phyloP scores from a whole-genome alignment of 495 filamentous ascomycete species.

The Aspergillus biplanus region DNA sequence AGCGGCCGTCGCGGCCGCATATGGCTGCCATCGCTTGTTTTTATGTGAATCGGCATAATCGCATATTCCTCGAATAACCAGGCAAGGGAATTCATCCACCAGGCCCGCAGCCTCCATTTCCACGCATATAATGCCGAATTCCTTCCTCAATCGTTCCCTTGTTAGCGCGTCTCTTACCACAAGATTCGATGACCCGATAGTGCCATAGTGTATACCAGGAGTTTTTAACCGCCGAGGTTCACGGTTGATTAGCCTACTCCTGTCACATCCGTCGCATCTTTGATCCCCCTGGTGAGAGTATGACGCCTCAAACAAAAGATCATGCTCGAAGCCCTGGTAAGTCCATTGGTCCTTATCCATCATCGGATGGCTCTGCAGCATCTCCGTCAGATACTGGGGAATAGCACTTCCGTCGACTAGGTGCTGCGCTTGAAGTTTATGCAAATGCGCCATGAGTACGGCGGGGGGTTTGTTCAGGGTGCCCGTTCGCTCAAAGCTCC shows the following conservation, averaged over 20 bases:
- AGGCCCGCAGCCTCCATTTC: conserved; percentile 14
- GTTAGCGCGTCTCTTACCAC: conserved; percentile 8
- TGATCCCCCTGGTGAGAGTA: conserved; percentile 6
- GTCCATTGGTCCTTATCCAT: conserved; percentile 7
- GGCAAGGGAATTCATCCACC: conserved; percentile 2
- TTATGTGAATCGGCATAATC: conserved; percentile 19
- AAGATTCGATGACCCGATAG: conserved; percentile 10
- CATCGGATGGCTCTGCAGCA: conserved; percentile 8
- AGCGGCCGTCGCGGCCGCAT: conserved; percentile 11
- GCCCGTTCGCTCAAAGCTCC: conserved; percentile 31
- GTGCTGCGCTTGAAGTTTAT: conserved; percentile 26
- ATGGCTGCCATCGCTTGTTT: conserved; percentile 11
- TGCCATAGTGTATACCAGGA: conserved; percentile 8
- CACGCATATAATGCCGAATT: conserved; percentile 5
- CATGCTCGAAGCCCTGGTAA: conserved; percentile 15
- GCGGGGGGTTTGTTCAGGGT: conserved; percentile 32
- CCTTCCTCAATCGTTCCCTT: conserved; percentile 3
- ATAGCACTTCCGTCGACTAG: conserved; percentile 18
- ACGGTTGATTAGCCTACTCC: background rate
- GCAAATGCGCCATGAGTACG: conserved; percentile 29
- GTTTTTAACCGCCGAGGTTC: background rate
- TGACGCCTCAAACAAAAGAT: conserved; percentile 12
- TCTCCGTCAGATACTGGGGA: background rate
- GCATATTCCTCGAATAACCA: conserved; percentile 12
- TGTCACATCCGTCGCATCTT: conserved; percentile 16